A percentile compares a stretch with the other conserved stretches of the same genome.
phyloP scores from a whole-genome alignment of 1,139 yeast genomes.

The Debaryomyces sp. region DNA sequence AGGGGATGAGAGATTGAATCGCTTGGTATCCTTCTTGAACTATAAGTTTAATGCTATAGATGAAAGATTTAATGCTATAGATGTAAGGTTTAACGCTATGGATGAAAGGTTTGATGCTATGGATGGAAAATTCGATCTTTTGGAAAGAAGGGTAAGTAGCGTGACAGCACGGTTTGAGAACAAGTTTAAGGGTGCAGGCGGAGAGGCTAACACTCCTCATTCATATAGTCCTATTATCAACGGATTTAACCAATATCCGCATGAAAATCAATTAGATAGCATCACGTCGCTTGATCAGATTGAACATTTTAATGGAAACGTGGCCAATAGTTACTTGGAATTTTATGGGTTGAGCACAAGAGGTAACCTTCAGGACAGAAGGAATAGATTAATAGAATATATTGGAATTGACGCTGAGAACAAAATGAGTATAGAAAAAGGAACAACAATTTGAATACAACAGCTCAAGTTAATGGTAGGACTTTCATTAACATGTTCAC shows the following conservation, averaged over 20 bases:
- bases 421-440: no score
- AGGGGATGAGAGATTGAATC: conserved; percentile 2
- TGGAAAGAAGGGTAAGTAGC: not conserved
- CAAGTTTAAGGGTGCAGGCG: not conserved
- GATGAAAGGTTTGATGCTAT: not conserved
- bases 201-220: not conserved
- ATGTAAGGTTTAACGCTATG: not conserved
- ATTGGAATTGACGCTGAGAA: not conserved
- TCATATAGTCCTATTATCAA: not conserved
- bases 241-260: not conserved
- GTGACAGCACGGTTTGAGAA: not conserved
- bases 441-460: no score
- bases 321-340: not conserved
- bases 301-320: not conserved
- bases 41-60: not conserved
- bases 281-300: not conserved
- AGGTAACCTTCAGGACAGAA: not conserved
- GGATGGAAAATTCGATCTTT: not conserved
- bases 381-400: not conserved
- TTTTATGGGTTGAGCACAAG: not conserved
- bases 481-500: no score
- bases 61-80: not conserved
- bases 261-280: not conserved
- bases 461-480: no score
- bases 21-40: not conserved